Evolutionary conservation across 192 early-diverging fungal genomes (phyloP), one percentile per base, ranked within the genome.

Genomic region (Dispira simplex): DNA sequence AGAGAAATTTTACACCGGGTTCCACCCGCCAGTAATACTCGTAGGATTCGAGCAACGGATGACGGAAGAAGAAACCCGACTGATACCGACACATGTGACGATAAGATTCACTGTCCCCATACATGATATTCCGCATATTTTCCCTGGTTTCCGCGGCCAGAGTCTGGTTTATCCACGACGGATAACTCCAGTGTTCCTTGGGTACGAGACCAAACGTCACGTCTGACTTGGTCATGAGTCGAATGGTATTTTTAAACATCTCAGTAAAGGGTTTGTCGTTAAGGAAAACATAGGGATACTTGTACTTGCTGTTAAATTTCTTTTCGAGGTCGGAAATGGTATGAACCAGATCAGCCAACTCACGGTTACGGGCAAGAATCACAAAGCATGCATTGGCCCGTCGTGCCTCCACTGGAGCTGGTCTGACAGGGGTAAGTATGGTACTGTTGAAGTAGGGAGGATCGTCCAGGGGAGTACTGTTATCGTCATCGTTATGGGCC

Each of bases 21-120:
- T 90, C 88, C 13, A 90, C 69, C 18, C 87, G 77, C 85, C 85
- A 86, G 73, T 87, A 88, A 67, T 78, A 88, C 60, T 86, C 83
- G 60, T 79, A 81, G 21, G 79, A 63, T 20, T 66, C 62, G 64
- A 80, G 68, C 44, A 86, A 70, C 21, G 77, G 78, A 64, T 88
- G 84, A 20, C 79, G 66, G 71, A 73, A 85, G 65, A 86, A 83
- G 48, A 79, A 78, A 8, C 84, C 84, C 44, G 81, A 82, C 62
- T 81, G 70, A 69, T 76, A 82, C 57, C 80, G 81, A 70, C 86
- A 88, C 88, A 88, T 90, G 65, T 84, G 84, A 25, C 83, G 71
- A 71, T 89, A 87, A 51, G 79, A 77, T 65, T 82, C 73, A 52
- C 78, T 85, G 51, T 75, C 76, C 43, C 87, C 87, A 66, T 89